Conservation (phyloP, 371 early-diverging fungal genomes). For the Chytridium lagenaria region DNA sequence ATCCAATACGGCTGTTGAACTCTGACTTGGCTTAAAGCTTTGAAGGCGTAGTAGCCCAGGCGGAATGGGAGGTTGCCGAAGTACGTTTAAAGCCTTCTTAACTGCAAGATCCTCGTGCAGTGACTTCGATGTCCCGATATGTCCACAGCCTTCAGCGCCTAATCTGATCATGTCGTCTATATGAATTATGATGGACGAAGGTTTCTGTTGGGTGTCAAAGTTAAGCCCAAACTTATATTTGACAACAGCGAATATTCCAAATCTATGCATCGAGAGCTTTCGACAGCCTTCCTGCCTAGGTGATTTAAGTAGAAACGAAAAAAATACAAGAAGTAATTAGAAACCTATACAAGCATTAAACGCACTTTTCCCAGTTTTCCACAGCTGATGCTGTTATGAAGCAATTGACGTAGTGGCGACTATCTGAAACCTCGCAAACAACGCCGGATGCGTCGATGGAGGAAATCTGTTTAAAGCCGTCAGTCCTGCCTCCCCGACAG, state of each 20-base stretch:
- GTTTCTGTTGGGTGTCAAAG: not conserved
- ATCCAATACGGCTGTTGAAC: no score
- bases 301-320: not conserved
- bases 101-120: not conserved
- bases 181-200: not conserved
- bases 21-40: not conserved
- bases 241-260: not conserved
- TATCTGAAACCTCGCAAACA: not conserved
- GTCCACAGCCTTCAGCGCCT: not conserved
- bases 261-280: not conserved
- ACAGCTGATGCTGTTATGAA: not conserved
- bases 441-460: not conserved
- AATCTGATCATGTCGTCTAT: not conserved
- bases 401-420: not conserved
- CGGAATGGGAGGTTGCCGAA: not conserved
- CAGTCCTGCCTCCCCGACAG: no score
- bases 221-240: not conserved
- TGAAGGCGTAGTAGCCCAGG: not conserved
- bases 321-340: no score
- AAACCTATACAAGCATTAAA: not conserved
- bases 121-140: not conserved
- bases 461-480: not conserved
- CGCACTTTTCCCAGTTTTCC: not conserved
- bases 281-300: conserved; percentile 1
- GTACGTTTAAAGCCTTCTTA: not conserved